Evolutionary conservation across 108 stramenopile species (phyloP).

Genomic region (Chaetoceros muelleri): DNA sequence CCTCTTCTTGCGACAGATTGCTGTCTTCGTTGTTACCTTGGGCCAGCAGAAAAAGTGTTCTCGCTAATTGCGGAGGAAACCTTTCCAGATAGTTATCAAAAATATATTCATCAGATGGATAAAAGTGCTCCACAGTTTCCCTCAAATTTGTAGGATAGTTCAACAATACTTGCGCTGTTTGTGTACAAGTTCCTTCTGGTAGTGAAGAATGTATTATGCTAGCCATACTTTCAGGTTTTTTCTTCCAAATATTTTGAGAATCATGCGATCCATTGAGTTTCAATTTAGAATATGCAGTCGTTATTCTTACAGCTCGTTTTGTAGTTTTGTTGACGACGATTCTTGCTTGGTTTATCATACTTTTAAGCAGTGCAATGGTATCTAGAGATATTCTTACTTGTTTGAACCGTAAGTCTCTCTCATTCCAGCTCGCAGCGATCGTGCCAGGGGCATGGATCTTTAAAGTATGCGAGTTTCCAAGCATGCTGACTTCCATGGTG

Average conservation of each 20-base stretch:
- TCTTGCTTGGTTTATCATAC: background rate
- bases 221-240: background rate
- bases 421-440: background rate
- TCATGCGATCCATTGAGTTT: background rate
- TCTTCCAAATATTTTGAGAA: background rate
- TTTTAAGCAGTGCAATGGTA: background rate
- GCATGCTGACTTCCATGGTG: background rate
- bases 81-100: background rate
- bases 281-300: background rate
- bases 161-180: background rate
- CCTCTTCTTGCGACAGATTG: no score
- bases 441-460: background rate
- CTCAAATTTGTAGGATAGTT: background rate
- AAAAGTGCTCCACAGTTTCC: background rate
- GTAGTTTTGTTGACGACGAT: background rate
- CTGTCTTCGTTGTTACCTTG: background rate
- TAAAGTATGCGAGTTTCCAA: background rate
- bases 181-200: no score
- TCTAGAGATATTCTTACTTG: background rate
- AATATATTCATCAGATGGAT: background rate
- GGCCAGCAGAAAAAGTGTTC: background rate
- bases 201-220: no score
- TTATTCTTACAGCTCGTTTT: background rate
- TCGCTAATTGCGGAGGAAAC: background rate
- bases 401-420: background rate